Evolutionary conservation across 2,329 filamentous ascomycete species (phyloP).

Genomic region (Cercospora zeae-maydis): DNA sequence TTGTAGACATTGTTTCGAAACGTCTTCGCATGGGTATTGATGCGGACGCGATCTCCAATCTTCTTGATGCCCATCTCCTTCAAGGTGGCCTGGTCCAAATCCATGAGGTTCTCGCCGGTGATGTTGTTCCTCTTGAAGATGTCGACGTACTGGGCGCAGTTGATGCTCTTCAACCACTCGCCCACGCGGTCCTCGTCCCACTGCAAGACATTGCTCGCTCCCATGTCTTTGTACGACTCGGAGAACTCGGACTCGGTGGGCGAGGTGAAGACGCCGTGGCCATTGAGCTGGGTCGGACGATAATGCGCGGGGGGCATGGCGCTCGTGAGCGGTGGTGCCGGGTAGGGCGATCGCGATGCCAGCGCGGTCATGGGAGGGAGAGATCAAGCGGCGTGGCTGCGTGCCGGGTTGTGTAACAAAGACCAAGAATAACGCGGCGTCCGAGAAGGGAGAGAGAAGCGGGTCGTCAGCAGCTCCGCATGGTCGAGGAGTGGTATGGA

Average conservation of each 20-base stretch:
- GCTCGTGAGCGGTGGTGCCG: slow-evolving; percentile 44
- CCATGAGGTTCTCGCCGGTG: slow-evolving; percentile 92
- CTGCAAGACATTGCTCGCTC: slow-evolving; percentile 41
- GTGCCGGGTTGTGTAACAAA: slow-evolving; percentile 17
- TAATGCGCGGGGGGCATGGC: slow-evolving; percentile 30
- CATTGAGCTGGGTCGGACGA: slow-evolving; percentile 25
- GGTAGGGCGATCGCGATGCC: slow-evolving; percentile 69
- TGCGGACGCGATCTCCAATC: slow-evolving; percentile 89
- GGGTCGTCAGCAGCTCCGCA: background rate
- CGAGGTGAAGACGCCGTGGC: slow-evolving; percentile 60
- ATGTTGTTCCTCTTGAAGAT: slow-evolving; percentile 90
- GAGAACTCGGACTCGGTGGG: slow-evolving; percentile 93
- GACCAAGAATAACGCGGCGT: background rate
- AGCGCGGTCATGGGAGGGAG: slow-evolving; percentile 65
- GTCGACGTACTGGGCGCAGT: slow-evolving; percentile 89
- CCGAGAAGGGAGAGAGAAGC: background rate
- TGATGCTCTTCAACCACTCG: slow-evolving; percentile 86
- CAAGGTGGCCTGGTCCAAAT: slow-evolving; percentile 93
- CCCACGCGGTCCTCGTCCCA: slow-evolving; percentile 92
- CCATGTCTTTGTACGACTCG: slow-evolving; percentile 59
- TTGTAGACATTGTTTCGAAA: slow-evolving; percentile 50
- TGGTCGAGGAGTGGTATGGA: slow-evolving; percentile 5
- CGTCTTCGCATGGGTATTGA: slow-evolving; percentile 54
- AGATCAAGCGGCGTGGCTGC: slow-evolving; percentile 3
- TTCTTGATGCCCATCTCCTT: slow-evolving; percentile 99